Evolutionary conservation across 192 early-diverging fungal species (phyloP).

Genomic region (Backusella tarrabulga): DNA sequence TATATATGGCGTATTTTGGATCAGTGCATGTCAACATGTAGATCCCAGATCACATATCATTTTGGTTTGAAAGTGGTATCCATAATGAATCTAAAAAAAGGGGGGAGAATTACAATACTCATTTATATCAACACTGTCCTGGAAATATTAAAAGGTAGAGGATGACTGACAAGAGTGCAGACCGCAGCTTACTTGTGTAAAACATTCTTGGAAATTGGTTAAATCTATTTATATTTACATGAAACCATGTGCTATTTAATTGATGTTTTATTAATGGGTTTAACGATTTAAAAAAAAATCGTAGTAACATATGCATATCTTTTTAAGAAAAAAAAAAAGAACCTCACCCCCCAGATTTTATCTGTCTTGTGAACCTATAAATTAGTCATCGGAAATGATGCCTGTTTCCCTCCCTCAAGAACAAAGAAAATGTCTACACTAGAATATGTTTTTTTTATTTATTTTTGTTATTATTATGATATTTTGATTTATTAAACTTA

Average conservation of each 20-base stretch:
- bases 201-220: neutral
- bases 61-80: no score
- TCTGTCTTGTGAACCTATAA: neutral
- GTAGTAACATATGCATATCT: neutral
- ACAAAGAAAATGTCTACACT: neutral
- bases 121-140: neutral
- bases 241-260: neutral
- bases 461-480: neutral
- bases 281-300: neutral
- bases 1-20: neutral
- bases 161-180: neutral
- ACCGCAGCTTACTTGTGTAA: neutral
- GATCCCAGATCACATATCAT: neutral
- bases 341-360: neutral
- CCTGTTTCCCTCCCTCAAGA: neutral
- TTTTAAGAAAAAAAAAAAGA: neutral
- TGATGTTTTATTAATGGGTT: neutral
- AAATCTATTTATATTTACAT: neutral
- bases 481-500: neutral
- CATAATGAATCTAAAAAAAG: no score
- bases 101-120: no score
- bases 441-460: neutral
- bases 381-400: neutral
- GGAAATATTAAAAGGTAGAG: neutral
- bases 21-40: neutral